phyloP scores from a whole-genome alignment of 2,329 filamentous ascomycete genomes.

The Gremmenia infestans region DNA sequence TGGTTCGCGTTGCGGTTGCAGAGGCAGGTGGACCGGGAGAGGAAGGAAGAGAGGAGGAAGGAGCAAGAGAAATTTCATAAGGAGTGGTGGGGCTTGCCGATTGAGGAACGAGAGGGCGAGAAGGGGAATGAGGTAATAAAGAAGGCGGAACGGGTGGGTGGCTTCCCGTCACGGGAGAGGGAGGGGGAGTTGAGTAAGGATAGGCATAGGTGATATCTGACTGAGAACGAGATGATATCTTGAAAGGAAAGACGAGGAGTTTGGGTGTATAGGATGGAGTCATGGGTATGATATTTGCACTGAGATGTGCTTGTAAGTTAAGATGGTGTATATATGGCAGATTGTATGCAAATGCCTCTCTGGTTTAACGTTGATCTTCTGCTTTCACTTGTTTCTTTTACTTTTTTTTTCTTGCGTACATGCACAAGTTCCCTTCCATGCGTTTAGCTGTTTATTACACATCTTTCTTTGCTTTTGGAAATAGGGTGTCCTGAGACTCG shows the following conservation, averaged over 20 bases:
- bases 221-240: neutral
- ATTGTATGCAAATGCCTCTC: neutral
- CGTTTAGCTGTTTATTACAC: too few relatives aligned
- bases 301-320: neutral
- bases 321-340: neutral
- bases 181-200: constrained; percentile 31
- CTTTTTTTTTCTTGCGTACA: too few relatives aligned
- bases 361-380: neutral
- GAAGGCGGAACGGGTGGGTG: constrained; percentile 51
- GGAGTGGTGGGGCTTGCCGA: constrained; percentile 63
- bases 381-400: too few relatives aligned
- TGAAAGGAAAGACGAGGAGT: neutral
- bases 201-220: constrained; percentile 27
- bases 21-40: constrained; percentile 62
- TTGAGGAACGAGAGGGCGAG: constrained; percentile 52
- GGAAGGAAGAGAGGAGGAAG: constrained; percentile 52
- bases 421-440: too few relatives aligned
- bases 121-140: constrained; percentile 49
- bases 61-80: constrained; percentile 62
- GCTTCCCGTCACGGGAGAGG: constrained; percentile 40
- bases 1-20: constrained; percentile 81
- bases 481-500: too few relatives aligned
- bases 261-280: constrained; percentile 8
- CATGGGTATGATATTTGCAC: neutral
- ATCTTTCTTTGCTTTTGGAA: too few relatives aligned